A percentile compares a stretch with the other conserved stretches of the same genome.
These are phyloP conservation scores for Pseudogymnoascus sp. DNA, from an alignment of 2,329 filamentous ascomycete species.

Conservation along the genomic window DNA sequence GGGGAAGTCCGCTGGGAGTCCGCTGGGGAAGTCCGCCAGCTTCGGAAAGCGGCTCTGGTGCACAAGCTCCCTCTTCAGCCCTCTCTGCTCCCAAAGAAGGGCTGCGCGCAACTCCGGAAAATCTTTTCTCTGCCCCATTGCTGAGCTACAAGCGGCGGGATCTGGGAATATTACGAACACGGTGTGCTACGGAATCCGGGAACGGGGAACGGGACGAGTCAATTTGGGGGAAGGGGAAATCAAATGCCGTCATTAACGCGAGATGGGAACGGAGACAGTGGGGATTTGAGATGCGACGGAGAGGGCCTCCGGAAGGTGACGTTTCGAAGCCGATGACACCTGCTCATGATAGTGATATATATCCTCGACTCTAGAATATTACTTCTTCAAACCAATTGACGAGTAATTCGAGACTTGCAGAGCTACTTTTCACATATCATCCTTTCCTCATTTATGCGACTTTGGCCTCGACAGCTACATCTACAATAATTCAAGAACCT, in stretches of 20 bases:
- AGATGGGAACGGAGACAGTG: neutral
- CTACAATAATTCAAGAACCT: neutral
- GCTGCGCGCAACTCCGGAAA: neutral
- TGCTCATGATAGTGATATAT: constrained; percentile 2
- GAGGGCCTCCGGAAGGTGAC: neutral
- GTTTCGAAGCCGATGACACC: neutral
- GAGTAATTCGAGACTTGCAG: neutral
- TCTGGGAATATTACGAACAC: too few species aligned
- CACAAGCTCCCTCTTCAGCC: neutral
- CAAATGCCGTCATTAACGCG: neutral
- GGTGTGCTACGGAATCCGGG: neutral
- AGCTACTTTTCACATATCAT: neutral
- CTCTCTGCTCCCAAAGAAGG: neutral
- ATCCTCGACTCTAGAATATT: neutral
- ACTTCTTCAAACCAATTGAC: neutral
- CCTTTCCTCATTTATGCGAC: neutral
- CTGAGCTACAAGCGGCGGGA: too few species aligned
- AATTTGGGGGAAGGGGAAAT: neutral
- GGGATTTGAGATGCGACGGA: neutral
- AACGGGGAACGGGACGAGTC: neutral
- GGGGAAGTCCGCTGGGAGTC: neutral
- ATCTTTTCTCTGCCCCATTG: too few species aligned
- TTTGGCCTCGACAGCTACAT: neutral
- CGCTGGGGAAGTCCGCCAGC: neutral
- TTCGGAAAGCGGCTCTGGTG: neutral